phyloP scores from a whole-genome alignment of 371 early-diverging fungal genomes.

The Rhizopus stolonifer region DNA sequence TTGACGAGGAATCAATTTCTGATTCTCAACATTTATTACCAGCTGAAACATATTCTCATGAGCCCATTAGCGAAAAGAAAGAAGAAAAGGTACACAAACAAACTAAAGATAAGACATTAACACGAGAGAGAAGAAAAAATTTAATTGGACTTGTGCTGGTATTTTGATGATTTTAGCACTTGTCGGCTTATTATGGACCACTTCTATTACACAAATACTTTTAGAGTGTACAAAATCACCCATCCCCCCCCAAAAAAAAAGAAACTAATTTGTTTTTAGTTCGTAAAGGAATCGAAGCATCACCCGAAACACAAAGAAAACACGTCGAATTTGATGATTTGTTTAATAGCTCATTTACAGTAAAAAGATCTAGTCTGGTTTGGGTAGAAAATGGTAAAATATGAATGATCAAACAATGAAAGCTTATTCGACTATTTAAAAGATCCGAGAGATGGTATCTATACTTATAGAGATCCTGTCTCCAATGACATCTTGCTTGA shows the following conservation, averaged over 20 bases:
- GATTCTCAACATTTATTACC: neutral
- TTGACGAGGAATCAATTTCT: conserved; percentile 15
- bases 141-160: conserved; percentile 27
- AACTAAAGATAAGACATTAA: too few species aligned
- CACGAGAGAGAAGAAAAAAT: neutral
- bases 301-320: conserved; percentile 1
- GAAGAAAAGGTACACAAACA: conserved; percentile 1
- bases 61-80: neutral
- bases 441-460: conserved; percentile 48
- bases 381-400: conserved; percentile 58
- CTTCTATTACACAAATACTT: conserved; percentile 24
- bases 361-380: conserved; percentile 36
- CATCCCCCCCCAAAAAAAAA: too few species aligned
- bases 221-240: conserved; percentile 11
- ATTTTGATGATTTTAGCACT: conserved; percentile 20
- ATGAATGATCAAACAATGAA: neutral
- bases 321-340: conserved; percentile 46
- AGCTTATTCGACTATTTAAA: neutral
- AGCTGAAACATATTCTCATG: neutral
- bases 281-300: neutral
- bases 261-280: too few species aligned
- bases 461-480: conserved; percentile 42
- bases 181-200: conserved; percentile 29
- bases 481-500: conserved; percentile 49
- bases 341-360: conserved; percentile 49